These are phyloP conservation scores for Penicillium herquei DNA, from an alignment of 495 filamentous ascomycete genomes.

Conservation along the genomic window DNA sequence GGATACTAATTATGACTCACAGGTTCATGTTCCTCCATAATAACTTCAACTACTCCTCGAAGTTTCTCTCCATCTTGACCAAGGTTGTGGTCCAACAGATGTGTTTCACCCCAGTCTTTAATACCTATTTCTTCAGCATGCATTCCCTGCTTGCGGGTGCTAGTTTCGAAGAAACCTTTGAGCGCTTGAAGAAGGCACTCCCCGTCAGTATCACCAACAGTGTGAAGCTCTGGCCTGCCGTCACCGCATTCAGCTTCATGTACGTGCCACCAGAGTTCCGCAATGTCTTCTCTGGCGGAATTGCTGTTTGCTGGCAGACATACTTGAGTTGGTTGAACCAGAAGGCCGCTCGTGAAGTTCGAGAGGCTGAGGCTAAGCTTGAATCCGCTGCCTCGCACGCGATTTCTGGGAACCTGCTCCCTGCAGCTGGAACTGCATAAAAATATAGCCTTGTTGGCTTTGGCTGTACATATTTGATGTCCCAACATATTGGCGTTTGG, in stretches of 20 bases:
- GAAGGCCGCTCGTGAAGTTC: conserved; percentile 60
- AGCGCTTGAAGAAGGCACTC: conserved; percentile 72
- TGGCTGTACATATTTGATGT: conserved; percentile 1
- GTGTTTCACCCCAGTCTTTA: conserved; percentile 83
- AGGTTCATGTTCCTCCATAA: conserved; percentile 82
- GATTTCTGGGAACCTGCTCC: conserved; percentile 8
- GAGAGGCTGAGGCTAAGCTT: conserved; percentile 29
- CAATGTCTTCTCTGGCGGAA: conserved; percentile 69
- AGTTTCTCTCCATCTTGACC: conserved; percentile 62
- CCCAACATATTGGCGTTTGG: background rate
- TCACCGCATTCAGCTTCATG: conserved; percentile 84
- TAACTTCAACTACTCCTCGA: conserved; percentile 77
- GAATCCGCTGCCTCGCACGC: conserved; percentile 12
- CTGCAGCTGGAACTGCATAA: conserved; percentile 29
- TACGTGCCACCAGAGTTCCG: conserved; percentile 77
- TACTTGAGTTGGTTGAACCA: conserved; percentile 84
- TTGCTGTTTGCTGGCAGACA: conserved; percentile 89
- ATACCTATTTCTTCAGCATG: conserved; percentile 87
- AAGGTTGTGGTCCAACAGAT: conserved; percentile 82
- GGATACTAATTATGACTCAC: background rate
- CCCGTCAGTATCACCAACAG: conserved; percentile 74
- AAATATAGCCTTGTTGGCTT: conserved; percentile 14
- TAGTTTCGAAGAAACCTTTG: conserved; percentile 57
- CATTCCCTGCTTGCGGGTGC: conserved; percentile 65
- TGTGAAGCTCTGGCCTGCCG: conserved; percentile 86